Base-by-base conservation (phyloP, 2,329 filamentous ascomycete genomes). In the Diplodia mutila region DNA sequence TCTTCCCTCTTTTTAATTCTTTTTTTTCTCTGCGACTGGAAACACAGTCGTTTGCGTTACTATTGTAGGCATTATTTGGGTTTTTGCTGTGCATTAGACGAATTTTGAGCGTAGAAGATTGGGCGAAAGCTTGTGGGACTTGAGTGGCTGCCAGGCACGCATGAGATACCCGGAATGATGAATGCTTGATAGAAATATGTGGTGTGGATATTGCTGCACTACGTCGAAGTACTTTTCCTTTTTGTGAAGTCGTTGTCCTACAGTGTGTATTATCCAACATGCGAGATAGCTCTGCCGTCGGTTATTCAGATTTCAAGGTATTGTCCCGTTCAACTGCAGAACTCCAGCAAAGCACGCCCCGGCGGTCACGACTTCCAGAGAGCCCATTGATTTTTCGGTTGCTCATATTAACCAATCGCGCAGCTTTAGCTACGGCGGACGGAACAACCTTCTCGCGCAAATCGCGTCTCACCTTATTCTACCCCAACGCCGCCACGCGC, bases 151-250 rank as follows among this genome's bases (percentile, higher is more conserved):
- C 21, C 39, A 51, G 46, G 46, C 46, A 25, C 21, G 59, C 59
- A 27, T 25, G 49, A 34, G 59, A 63, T 63, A 63, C 59, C 59
- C 59, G 37, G n/a, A 51, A 63, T 37, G 46, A 63, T 51, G 21
- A 59, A 23, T 52, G 42, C n/a, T 46, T n/a, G n/a, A 46, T 34
- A 11, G 32, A 34, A 34, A 12, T n/a, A n/a, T n/a, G n/a, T n/a
- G 32, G 3, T 12, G 9, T 34, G 32, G 16, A 46, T 46, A 46
- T 4, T 46, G 18, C 42, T 55, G 29, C 18, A 9, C 21, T 23
- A 8, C 11, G n/a, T 23, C 21, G 14, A 14, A 8, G 21, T 21
- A 6, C 2, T 27, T 7, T 6, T 7, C 23, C 29, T 5, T 32
- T 52, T 52, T 6, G 23, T 8, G 14, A 27, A 5, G 49, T 1